Evolutionary conservation across 75 land plant species (phyloP), one percentile per base, ranked within the genome.

Genomic region (Selaginella tamariscina): DNA sequence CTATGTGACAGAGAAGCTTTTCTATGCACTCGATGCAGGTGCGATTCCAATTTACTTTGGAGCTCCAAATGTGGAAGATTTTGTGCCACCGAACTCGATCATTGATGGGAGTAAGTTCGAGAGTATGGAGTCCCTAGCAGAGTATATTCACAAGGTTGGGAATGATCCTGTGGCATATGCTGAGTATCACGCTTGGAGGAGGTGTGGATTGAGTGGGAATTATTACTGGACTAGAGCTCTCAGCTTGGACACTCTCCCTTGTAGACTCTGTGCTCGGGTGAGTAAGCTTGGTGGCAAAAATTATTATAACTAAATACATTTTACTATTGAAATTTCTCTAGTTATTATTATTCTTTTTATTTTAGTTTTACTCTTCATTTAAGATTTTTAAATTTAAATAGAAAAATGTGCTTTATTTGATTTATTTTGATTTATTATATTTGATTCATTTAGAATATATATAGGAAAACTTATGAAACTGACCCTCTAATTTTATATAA

Each of bases 1-100:
- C 78, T 93, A 93, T 56, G 96, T 93, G 27, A 93, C 95, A n/a
- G 98, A 93, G 76, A 93, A 93, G 69, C 84, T 93, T 44, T 93
- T 78, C 65, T 93, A 93, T 56, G 91, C 95, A 0, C 73, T 93
- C 23, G 95, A 93, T 69, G 83, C 83, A 1, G 98, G 98, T 23
- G 54, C 98, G 0, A 86, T 93, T 5, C 98, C 95, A 31, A 93
- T 93, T 30, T 93, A 93, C 64, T 93, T 93, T 67, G 98, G 98
- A 59, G 98, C 98, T 29, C 96, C 96, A 24, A 89, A 93, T 64
- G 95, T 93, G 32, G 71, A 72, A 77, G 98, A 93, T 66, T 83
- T 93, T 69, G 88, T 89, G 23, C 98, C 90, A 59, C 98, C 98
- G 33, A 76, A 85, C 55, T 93, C 98, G 0, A 89, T 93, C 2